Evolutionary conservation across 306 rosid genomes (phyloP).

Genomic region (Betula pendula): DNA sequence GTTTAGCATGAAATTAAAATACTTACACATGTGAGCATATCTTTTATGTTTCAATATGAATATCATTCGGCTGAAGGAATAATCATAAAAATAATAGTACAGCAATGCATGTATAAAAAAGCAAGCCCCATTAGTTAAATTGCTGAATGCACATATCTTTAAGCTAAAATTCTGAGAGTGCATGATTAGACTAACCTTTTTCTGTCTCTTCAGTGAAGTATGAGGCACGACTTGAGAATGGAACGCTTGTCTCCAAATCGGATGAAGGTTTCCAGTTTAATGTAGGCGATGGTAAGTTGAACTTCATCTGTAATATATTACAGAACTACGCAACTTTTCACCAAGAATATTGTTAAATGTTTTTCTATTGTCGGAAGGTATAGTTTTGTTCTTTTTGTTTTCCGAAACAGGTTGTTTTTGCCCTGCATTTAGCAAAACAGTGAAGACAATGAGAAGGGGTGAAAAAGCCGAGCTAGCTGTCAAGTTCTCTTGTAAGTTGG

Average conservation of each 20-base stretch:
- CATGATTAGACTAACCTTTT: neutral
- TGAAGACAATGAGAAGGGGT: constrained; percentile 67
- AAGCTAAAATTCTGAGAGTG: neutral
- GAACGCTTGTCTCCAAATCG: constrained; percentile 32
- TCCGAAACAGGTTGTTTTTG: constrained; percentile 46
- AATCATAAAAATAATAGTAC: neutral
- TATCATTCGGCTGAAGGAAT: neutral
- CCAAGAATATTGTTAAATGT: neutral
- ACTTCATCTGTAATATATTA: neutral
- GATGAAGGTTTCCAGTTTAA: constrained; percentile 49
- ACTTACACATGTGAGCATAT: neutral
- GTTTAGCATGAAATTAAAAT: neutral
- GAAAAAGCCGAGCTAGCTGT: constrained; percentile 58
- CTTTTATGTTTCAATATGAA: neutral
- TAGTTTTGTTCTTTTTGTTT: neutral
- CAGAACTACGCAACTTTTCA: neutral
- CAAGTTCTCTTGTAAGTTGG: constrained; percentile 51
- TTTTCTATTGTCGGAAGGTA: constrained; percentile 5
- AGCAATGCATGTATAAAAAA: neutral
- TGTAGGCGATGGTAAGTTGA: constrained; percentile 48
- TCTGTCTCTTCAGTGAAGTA: constrained; percentile 46
- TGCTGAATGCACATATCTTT: neutral
- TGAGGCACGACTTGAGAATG: constrained; percentile 53
- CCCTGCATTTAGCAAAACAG: constrained; percentile 63
- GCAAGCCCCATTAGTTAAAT: neutral